Evolutionary conservation across 176 grass and related monocot species (phyloP).

Genomic region (Phoenix roebelenii): DNA sequence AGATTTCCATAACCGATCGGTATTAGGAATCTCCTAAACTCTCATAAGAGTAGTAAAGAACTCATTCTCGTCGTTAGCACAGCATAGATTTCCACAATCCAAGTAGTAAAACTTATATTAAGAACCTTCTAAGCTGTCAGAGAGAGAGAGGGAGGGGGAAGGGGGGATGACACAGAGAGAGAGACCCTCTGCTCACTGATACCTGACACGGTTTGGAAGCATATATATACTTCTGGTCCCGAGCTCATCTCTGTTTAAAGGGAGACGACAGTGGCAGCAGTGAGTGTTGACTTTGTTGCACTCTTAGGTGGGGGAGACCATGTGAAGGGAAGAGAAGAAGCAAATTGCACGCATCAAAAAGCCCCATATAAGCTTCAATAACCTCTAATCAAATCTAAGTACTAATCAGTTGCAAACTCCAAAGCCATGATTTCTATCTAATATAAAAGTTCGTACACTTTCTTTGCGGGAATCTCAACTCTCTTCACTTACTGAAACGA

Average conservation of each 20-base stretch:
- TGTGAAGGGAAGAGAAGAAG: slow-evolving; percentile 16
- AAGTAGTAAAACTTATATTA: slow-evolving; percentile 6
- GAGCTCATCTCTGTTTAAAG: slow-evolving; percentile 15
- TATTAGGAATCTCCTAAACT: neutral
- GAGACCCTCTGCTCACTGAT: too few species aligned
- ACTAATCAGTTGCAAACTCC: too few species aligned
- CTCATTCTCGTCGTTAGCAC: slow-evolving; percentile 31
- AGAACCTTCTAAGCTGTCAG: neutral
- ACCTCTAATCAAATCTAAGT: too few species aligned
- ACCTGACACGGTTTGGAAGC: neutral
- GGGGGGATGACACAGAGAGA: too few species aligned
- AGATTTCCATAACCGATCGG: too few species aligned
- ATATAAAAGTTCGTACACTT: too few species aligned
- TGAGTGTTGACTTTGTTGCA: neutral
- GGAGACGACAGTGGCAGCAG: slow-evolving; percentile 9
- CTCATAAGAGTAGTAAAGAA: slow-evolving; percentile 12
- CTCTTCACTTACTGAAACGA: too few species aligned
- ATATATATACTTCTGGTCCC: slow-evolving; percentile 12
- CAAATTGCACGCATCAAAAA: neutral
- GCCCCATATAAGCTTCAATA: too few species aligned
- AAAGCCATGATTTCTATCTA: too few species aligned
- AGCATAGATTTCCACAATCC: slow-evolving; percentile 27
- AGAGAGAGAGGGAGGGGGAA: neutral
- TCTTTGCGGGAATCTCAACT: too few species aligned
- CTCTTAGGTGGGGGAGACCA: slow-evolving; percentile 8